Evolutionary conservation across 768 basidiomycete species (phyloP), one percentile per base, ranked within the genome.

Genomic region (Erythrobasidium yunnanense): DNA sequence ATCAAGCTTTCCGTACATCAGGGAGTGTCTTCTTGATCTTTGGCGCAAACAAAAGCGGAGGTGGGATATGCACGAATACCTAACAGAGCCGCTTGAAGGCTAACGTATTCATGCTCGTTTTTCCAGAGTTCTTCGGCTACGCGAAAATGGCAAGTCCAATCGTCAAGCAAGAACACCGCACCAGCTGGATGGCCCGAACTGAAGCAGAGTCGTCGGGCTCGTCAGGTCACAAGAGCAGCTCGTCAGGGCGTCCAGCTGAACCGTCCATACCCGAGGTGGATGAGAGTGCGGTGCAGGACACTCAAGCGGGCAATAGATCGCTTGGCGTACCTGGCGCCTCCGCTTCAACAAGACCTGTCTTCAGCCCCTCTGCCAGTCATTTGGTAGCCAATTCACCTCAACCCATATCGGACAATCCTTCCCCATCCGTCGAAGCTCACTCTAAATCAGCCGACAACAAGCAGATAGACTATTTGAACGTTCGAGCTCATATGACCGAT

Each of bases 1-100:
- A 96, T 70, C 89, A 89, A 75, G 92, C 93, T 0, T 97, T 80
- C 75, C 84, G 91, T n/a, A 95, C 90, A 1, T 86, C 86, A 68
- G 87, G 92, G 25, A 65, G 65, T n/a, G 92, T 96, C 2, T 87
- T 81, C 72, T 81, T 96, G 47, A 84, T 97, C 65, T 96, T 96
- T 71, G 83, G 90, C 34, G 93, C 88, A 18, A 96, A 96, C 77
- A 89, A 87, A 74, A 87, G 87, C 65, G 90, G 93, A 34, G 89
- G 56, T 58, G 4, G 32, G 54, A n/a, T n/a, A n/a, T 34, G 33
- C 4, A 13, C 23, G 13, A 33, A 22, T 5, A 2, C 4, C 17
- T 55, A 5, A 52, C 20, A 8, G 29, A 27, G 11, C 8, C 8
- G 50, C 22, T 15, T 38, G 30, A 32, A 55, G 5, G 54, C 33